Evolutionary conservation across 352 stramenopile genomes (phyloP), one percentile per base, ranked within the genome.

Genomic region (Pythium inflatum): DNA sequence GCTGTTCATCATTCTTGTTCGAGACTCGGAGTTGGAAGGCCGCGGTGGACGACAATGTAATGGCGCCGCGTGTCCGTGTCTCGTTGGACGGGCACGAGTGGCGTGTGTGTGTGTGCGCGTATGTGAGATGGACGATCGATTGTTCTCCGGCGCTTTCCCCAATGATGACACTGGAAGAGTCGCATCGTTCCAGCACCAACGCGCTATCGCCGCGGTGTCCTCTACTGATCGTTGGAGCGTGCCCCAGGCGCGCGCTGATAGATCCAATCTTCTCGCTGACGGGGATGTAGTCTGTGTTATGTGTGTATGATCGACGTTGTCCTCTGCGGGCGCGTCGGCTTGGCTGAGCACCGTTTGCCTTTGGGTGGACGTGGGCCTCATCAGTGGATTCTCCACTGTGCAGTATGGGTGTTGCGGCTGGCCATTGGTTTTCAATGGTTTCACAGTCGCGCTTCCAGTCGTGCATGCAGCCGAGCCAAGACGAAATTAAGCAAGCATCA

Each of bases 371-470:
- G 56, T 88, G 78, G 79, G 78, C 80, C 81, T 90, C 73, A 77
- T 79, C 27, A 46, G 49, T 27, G 22, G 2, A 18, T 43, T 27
- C 38, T 25, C 50, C 41, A 74, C 22, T 49, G 28, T 68, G 38
- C n/a, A 41, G 50, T 92, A 78, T 80, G 81, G 89, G 84, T 92
- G 78, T 88, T 85, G 82, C 66, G 70, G 74, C 77, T 78, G 80
- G 77, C 82, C 79, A 75, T 86, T 89, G 85, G 85, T 92, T 92
- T 79, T 92, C 82, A 89, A 83, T 78, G 79, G 82, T 90, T 71
- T 66, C 51, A 56, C 78, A 79, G 71, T 65, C 74, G 68, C 78
- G 82, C 80, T 92, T 75, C 85, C 81, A 81, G 61, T 78, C 30
- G 68, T 65, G 69, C 64, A 50, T 69, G 49, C 67, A 73, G 40